These are phyloP conservation scores for Pouteria glomerata DNA, from an alignment of 148 eudicot genomes.

Conservation along the genomic window DNA sequence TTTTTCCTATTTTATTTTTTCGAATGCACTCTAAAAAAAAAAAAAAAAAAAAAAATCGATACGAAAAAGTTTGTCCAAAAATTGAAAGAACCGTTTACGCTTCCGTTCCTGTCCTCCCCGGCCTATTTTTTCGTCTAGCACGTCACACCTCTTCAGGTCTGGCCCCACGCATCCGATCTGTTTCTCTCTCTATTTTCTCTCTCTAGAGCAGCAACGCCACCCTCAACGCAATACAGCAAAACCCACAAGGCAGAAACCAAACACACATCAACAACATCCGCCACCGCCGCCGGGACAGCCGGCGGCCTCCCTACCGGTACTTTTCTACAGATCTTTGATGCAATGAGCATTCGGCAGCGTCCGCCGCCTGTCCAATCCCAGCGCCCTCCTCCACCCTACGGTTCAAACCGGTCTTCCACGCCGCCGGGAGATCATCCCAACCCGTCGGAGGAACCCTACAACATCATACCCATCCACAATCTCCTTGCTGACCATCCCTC, in stretches of 20 bases:
- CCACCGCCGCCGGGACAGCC: no score
- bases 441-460: constrained; percentile 35
- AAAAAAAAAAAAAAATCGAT: no score
- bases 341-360: constrained; percentile 22
- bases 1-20: no score
- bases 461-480: constrained; percentile 90
- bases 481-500: constrained; percentile 93
- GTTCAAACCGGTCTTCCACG: neutral
- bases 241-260: no score
- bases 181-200: no score
- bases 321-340: neutral
- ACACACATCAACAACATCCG: no score
- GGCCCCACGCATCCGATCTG: no score
- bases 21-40: no score
- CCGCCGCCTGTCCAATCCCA: constrained; percentile 7
- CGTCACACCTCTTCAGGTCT: neutral
- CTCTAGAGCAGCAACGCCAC: no score
- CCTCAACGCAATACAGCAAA: no score
- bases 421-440: neutral
- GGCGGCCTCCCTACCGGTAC: neutral
- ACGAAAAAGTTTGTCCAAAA: no score
- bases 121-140: neutral
- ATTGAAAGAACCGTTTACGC: no score
- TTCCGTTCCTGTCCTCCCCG: neutral
- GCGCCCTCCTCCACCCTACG: neutral